Conservation (phyloP, 768 basidiomycete species). For the Pulveroboletus sp. region DNA sequence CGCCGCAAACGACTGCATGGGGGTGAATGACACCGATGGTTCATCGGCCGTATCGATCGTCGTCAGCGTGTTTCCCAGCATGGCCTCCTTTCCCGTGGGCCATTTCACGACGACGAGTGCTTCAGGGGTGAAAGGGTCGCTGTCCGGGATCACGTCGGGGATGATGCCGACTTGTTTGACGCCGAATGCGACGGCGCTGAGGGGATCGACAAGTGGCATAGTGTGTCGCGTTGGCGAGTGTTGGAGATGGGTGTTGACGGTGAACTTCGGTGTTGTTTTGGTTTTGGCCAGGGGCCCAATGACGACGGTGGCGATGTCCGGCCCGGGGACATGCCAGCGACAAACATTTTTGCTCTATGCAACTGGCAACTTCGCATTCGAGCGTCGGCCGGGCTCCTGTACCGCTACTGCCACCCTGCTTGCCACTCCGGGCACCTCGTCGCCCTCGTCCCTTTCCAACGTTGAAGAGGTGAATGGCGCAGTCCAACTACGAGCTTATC, state of each 20-base stretch:
- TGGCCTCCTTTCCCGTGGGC: constrained; percentile 30
- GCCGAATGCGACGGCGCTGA: constrained; percentile 17
- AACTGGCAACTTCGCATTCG: too few species aligned
- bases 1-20: constrained; percentile 36
- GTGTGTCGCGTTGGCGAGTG: not conserved
- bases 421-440: too few species aligned
- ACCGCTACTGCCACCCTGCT: too few species aligned
- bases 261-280: not conserved
- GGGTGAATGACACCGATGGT: constrained; percentile 46
- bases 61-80: constrained; percentile 38
- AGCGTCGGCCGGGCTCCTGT: too few species aligned
- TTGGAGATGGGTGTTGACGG: not conserved
- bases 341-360: too few species aligned
- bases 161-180: constrained; percentile 22
- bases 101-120: constrained; percentile 29
- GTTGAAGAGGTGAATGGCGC: too few species aligned
- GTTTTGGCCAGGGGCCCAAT: constrained; percentile 6
- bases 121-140: constrained; percentile 23
- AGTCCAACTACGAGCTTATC: too few species aligned
- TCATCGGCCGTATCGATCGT: constrained; percentile 44
- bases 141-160: constrained; percentile 30
- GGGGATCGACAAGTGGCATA: constrained; percentile 27
- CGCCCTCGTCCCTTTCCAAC: too few species aligned
- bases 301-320: constrained; percentile 11
- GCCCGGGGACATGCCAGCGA: too few species aligned